Base-by-base conservation (phyloP, 75 land plant species). In the Sequoiadendron giganteum region DNA sequence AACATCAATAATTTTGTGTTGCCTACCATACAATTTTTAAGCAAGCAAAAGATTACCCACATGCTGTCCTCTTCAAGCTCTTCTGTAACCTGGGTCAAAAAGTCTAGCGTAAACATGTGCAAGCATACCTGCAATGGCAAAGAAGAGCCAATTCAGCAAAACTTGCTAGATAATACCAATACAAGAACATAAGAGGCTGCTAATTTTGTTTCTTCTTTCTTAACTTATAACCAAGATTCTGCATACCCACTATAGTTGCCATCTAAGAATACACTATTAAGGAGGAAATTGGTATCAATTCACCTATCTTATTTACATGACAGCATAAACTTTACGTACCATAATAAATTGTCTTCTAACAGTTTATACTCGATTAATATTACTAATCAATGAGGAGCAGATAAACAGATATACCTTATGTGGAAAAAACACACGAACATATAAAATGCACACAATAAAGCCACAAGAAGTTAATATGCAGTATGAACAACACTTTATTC, bases 81-180 rank as follows among this genome's bases (percentile, higher is more conserved):
- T 86, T 90, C 92, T 61, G 96, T 94, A 36, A 96, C 95, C 88
- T 94, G 94, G 86, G 90, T 91, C 42, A 96, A 90, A 76, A 97
- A 97, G 90, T 95, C 97, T 89, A 97, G 87, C n/a, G 96, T 91
- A 87, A 95, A 95, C 97, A 97, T 95, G 78, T 97, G 97, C 87
- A 95, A 86, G 91, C 97, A 97, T 10, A 97, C 95, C 98, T 97
- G 91, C 30, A 56, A 84, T 42, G 45, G 43, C 21, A 32, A 80
- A 80, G n/a, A 80, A 80, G 47, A 43, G 47, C 28, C 42, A 80
- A 80, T 39, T 80, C 28, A 80, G 48, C 48, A 40, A 80, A 43
- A 21, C 25, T 3, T 80, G 39, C 38, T 36, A 34, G 40, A 36
- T 38, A 14, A 80, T 25, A 80, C 25, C 49, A 42, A 42, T 40